Conservation (phyloP, 2,329 filamentous ascomycete genomes). For the Dactylellina drechsleri region DNA sequence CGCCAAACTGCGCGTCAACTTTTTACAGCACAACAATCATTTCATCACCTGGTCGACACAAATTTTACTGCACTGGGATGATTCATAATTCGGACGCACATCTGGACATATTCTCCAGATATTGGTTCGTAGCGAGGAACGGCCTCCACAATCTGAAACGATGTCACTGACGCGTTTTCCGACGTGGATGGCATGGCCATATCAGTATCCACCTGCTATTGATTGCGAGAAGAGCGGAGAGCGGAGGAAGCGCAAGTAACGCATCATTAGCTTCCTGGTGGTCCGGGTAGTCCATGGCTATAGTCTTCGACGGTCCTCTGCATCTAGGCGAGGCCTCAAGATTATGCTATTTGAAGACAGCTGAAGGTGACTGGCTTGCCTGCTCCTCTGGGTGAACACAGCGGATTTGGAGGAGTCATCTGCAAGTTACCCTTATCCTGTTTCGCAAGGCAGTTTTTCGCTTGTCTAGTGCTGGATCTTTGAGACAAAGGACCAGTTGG, state of each 20-base stretch:
- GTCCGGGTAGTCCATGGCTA: constrained; percentile 1
- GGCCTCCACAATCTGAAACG: constrained; percentile 11
- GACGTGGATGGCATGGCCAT: constrained; percentile 9
- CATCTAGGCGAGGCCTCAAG: constrained; percentile 17
- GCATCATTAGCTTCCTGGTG: neutral
- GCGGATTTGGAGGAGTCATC: constrained; percentile 25
- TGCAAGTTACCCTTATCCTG: constrained; percentile 24
- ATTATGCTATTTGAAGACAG: constrained; percentile 1
- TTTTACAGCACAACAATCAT: constrained; percentile 41
- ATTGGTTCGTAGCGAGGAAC: neutral
- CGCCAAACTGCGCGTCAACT: constrained; percentile 48
- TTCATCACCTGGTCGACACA: constrained; percentile 42
- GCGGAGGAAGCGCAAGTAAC: neutral
- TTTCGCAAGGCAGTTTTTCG: constrained; percentile 9
- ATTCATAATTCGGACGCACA: constrained; percentile 31
- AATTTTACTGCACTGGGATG: constrained; percentile 46
- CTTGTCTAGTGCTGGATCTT: constrained; percentile 37
- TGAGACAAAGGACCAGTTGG: constrained; percentile 7
- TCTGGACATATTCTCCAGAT: constrained; percentile 4
- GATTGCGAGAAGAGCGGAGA: neutral
- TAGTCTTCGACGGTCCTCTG: constrained; percentile 13
- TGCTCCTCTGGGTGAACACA: constrained; percentile 19
- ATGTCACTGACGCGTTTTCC: constrained; percentile 34
- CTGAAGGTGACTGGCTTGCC: neutral
- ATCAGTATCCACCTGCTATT: neutral